A percentile compares a stretch with the other conserved stretches of the same genome.
phyloP scores from a whole-genome alignment of 495 filamentous ascomycete species.

The Podospora didyma region DNA sequence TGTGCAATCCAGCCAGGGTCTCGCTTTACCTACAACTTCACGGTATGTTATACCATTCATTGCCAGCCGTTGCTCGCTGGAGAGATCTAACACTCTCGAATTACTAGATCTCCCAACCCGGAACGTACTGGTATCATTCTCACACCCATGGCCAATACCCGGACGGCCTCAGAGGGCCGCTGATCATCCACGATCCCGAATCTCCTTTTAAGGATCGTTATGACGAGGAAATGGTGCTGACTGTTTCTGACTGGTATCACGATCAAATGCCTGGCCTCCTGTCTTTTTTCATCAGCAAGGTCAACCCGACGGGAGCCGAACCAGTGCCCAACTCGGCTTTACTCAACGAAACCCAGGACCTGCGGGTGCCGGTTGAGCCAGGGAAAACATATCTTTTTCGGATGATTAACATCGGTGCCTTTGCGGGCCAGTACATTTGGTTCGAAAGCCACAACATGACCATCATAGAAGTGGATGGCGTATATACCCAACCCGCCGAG shows the following conservation, averaged over 20 bases:
- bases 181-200: constrained; percentile 66
- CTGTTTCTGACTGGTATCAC: constrained; percentile 66
- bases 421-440: constrained; percentile 66
- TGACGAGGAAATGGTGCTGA: constrained; percentile 62
- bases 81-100: constrained; percentile 4
- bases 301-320: constrained; percentile 58
- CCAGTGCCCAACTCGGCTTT: constrained; percentile 63
- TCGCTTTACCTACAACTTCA: constrained; percentile 73
- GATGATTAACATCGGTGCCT: constrained; percentile 68
- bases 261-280: constrained; percentile 57
- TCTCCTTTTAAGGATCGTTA: constrained; percentile 58
- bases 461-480: constrained; percentile 53
- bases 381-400: constrained; percentile 79
- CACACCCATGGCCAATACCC: constrained; percentile 67
- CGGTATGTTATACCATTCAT: constrained; percentile 39
- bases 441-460: constrained; percentile 69
- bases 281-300: constrained; percentile 50
- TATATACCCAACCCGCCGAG: constrained; percentile 55
- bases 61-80: neutral
- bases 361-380: constrained; percentile 50
- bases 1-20: constrained; percentile 61
- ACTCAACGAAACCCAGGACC: constrained; percentile 63
- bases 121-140: constrained; percentile 83
- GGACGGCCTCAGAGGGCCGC: constrained; percentile 67
- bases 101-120: constrained; percentile 58